These are phyloP conservation scores for Rhazya stricta DNA, from an alignment of 257 asterid genomes.

Conservation along the genomic window DNA sequence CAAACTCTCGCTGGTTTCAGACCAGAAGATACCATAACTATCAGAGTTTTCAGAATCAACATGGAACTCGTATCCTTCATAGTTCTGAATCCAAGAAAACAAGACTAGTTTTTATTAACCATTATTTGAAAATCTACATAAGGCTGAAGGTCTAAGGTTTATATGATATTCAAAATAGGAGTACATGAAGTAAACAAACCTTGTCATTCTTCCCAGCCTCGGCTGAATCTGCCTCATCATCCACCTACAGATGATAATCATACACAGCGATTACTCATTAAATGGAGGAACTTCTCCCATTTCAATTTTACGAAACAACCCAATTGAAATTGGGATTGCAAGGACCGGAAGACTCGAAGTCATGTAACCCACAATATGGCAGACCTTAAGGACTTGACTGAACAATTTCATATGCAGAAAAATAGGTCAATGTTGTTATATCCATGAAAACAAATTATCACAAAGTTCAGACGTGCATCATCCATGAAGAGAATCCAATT, in stretches of 20 bases:
- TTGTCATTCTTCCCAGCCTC: conserved; percentile 39
- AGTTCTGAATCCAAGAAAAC: conserved; percentile 26
- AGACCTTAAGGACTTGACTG: not conserved
- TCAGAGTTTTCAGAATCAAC: conserved; percentile 23
- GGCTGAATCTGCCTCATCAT: conserved; percentile 38
- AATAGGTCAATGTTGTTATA: not conserved
- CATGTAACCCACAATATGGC: not conserved
- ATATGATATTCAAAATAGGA: not conserved
- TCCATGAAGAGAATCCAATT: too few species aligned
- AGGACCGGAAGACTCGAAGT: not conserved
- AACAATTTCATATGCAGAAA: not conserved
- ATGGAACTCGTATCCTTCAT: conserved; percentile 3
- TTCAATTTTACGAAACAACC: not conserved
- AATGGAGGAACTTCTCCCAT: not conserved
- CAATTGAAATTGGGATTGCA: not conserved
- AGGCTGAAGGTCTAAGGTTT: not conserved
- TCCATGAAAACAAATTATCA: not conserved
- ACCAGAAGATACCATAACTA: conserved; percentile 19
- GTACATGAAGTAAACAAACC: conserved; percentile 31
- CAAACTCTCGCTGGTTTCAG: conserved; percentile 19
- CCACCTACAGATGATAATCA: conserved; percentile 17
- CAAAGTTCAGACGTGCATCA: not conserved
- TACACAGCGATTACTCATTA: not conserved
- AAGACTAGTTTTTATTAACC: not conserved
- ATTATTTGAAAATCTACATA: not conserved